Base-by-base conservation (phyloP, 2,329 filamentous ascomycete genomes). In the Fusarium paranaense region DNA sequence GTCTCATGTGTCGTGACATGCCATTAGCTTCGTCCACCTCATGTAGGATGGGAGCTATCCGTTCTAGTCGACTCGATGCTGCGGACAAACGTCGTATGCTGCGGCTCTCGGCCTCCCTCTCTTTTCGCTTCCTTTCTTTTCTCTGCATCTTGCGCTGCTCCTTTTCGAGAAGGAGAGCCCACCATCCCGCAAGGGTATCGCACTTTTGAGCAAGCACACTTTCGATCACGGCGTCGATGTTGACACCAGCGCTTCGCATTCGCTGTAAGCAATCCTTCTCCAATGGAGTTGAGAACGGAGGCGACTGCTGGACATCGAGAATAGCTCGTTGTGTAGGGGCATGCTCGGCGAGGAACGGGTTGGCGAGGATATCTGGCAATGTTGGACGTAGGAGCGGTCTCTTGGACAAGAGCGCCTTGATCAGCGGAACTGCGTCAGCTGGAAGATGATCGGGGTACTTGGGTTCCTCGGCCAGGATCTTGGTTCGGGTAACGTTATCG, bases 191-290 rank as follows among this genome's bases (percentile, higher is more conserved):
- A 58, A 99, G 85, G 7, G 93, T 90, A 83, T 99, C 96, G 80
- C 97, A 98, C 74, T 94, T 90, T 81, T 98, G 95, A 5, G 95
- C 91, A 38, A 98, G 83, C 4, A 99, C 97, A 78, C 97, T 97
- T 81, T 98, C 96, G 72, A 98, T 96, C 9, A 99, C 94, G 70
- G 93, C 90, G 80, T 99, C 97, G 67, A 97, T 97, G 79, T 98
- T 94, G 27, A 98, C 95, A 0, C 97, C 97, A 6, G 97, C 95
- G 74, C 93, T 94, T 68, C 94, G 93, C 95, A 99, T 98, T 27
- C 97, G 90, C 72, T 98, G 92, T 30, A 99, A 83, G 0, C 95
- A 97, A 56, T 97, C 95, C 81, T 97, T 98, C 80, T 99, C 97
- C 33, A 98, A 80, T 2, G 92, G 85, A 0, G 95, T 98, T 1